phyloP scores from a whole-genome alignment of 2,329 filamentous ascomycete genomes.

The Sporothrix sp. region DNA sequence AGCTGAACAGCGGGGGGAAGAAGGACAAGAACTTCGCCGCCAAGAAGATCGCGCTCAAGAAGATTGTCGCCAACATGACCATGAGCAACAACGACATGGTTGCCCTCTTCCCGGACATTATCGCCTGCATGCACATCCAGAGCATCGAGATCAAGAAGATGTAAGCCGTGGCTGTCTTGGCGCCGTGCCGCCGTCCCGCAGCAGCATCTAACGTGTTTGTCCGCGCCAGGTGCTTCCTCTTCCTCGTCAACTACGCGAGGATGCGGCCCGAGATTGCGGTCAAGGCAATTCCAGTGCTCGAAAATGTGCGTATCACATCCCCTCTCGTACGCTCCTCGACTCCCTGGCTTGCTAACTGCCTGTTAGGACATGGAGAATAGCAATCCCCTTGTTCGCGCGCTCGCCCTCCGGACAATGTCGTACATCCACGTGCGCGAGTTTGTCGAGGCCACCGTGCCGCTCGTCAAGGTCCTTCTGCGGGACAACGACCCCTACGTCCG shows the following conservation, averaged over 20 bases:
- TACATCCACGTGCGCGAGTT: slow-evolving; percentile 96
- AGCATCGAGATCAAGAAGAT: slow-evolving; percentile 99
- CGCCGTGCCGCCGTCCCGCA: neutral
- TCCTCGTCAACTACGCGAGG: slow-evolving; percentile 91
- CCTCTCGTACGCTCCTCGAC: neutral
- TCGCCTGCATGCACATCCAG: slow-evolving; percentile 88
- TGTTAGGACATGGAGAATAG: slow-evolving; percentile 80
- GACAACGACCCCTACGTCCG: slow-evolving; percentile 92
- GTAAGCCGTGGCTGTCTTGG: slow-evolving; percentile 41
- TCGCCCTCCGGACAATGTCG: slow-evolving; percentile 89
- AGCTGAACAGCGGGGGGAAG: slow-evolving; percentile 86
- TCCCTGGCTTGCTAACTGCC: neutral
- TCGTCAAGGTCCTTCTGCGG: slow-evolving; percentile 72
- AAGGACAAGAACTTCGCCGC: slow-evolving; percentile 94
- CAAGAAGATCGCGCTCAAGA: slow-evolving; percentile 98
- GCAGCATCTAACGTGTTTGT: neutral
- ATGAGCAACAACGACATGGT: slow-evolving; percentile 99
- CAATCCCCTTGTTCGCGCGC: slow-evolving; percentile 84
- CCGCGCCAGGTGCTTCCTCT: slow-evolving; percentile 77
- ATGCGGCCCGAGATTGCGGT: slow-evolving; percentile 90
- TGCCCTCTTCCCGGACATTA: slow-evolving; percentile 87
- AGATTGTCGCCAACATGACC: slow-evolving; percentile 99
- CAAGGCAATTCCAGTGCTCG: slow-evolving; percentile 79
- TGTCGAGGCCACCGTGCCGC: slow-evolving; percentile 77
- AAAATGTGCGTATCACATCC: slow-evolving; percentile 46